Evolutionary conservation across 805 yeast species (phyloP), one percentile per base, ranked within the genome.

Genomic region (Spathaspora passalidarum): DNA sequence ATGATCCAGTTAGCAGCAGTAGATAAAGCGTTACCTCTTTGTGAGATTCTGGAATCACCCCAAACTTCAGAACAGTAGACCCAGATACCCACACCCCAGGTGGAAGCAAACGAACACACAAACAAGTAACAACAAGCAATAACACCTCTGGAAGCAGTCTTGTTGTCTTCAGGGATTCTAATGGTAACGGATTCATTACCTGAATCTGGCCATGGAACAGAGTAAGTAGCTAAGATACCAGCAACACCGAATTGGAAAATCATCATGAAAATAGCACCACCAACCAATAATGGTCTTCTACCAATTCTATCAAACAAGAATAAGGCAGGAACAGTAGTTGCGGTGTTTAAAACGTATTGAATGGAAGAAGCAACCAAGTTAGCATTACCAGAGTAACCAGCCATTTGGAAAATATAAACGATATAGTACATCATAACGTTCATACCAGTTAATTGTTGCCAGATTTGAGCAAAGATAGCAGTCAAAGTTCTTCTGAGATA

Each of bases 1-100:
- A 77, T 76, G 46, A 80, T 63, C 89, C 89, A 84, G 72, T 84
- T 83, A 45, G 84, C 80, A 55, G 86, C 72, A 5, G 88, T 81
- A 14, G 83, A 75, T n/a, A 84, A 72, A 43, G 86, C 83, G 52
- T 83, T 76, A 46, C 88, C 84, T 72, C 90, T 79, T 56, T 82
- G 80, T 68, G 84, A 75, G 40, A 79, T 71, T 44, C 80, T 72
- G 48, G 66, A 62, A 55, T 71, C 75, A 53, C 75, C 75, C 79
- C 84, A 82, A 45, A 83, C 74, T 63, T 83, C 89, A 17, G 86
- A 79, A 57, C 84, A 79, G 66, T 83, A 79, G 40, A 82, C 75
- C 88, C 88, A 82, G 49, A 73, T 68, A 54, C 75, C 72, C 18
- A 73, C 77, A 54, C 78, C 80, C 80, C 78, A 76, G 8, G 83